phyloP scores from a whole-genome alignment of 805 yeast genomes.

The Zygosaccharomyces lentus region DNA sequence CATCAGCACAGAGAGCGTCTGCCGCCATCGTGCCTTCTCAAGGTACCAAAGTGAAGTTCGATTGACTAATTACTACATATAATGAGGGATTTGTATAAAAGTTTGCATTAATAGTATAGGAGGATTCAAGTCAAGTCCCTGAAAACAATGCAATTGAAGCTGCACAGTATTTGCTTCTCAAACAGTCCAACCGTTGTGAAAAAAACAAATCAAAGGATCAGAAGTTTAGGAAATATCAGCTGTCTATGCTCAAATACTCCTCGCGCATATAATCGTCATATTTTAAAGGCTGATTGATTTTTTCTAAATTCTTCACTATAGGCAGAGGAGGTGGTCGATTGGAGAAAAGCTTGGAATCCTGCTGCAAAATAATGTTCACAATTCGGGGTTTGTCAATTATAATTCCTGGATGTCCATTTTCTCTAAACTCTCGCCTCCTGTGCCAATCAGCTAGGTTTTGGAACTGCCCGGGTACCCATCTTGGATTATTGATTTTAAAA shows the following conservation, averaged over 20 bases:
- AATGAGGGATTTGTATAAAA: background rate
- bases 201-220: no score
- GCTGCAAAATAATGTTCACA: slow-evolving; percentile 36
- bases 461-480: slow-evolving; percentile 20
- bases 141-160: background rate
- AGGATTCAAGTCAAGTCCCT: background rate
- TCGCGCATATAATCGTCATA: slow-evolving; percentile 7
- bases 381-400: slow-evolving; percentile 43
- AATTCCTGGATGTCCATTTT: slow-evolving; percentile 38
- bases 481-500: slow-evolving; percentile 32
- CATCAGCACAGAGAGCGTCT: slow-evolving; percentile 82
- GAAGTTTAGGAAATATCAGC: background rate
- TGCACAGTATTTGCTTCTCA: no score
- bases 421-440: slow-evolving; percentile 25
- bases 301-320: slow-evolving; percentile 59
- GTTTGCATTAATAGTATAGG: slow-evolving; percentile 1
- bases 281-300: slow-evolving; percentile 47
- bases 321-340: slow-evolving; percentile 42
- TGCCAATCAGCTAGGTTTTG: slow-evolving; percentile 21
- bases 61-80: slow-evolving; percentile 29
- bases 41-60: slow-evolving; percentile 82
- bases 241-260: slow-evolving; percentile 6
- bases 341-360: slow-evolving; percentile 18
- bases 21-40: slow-evolving; percentile 83
- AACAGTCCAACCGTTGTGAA: no score